Evolutionary conservation across 371 early-diverging fungal genomes (phyloP).

Genomic region (Saksenaea oblongispora): DNA sequence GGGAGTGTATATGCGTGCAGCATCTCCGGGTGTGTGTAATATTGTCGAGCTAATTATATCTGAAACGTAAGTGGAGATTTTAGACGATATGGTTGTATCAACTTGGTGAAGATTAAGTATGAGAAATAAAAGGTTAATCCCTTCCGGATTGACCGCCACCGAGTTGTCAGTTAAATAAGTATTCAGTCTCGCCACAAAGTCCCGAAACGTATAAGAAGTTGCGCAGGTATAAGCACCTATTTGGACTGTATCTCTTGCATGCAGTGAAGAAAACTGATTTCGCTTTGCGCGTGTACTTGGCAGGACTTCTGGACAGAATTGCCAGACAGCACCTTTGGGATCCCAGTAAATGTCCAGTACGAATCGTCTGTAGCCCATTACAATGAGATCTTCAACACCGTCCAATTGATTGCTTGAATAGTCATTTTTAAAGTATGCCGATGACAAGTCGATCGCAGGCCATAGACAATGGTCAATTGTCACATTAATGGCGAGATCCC

Average conservation of each 20-base stretch:
- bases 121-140: constrained; percentile 27
- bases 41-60: constrained; percentile 12
- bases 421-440: constrained; percentile 37
- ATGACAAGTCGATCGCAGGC: constrained; percentile 40
- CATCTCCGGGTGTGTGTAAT: background rate
- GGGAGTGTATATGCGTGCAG: constrained; percentile 17
- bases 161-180: constrained; percentile 22
- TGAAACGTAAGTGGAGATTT: background rate
- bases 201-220: constrained; percentile 17
- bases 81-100: background rate
- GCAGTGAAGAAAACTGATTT: background rate
- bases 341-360: constrained; percentile 45
- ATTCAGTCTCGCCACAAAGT: constrained; percentile 29
- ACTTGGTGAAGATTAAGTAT: constrained; percentile 35
- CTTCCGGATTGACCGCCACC: constrained; percentile 1
- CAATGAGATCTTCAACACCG: constrained; percentile 16
- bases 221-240: constrained; percentile 19
- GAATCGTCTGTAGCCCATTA: constrained; percentile 41
- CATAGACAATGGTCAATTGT: constrained; percentile 40
- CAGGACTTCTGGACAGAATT: constrained; percentile 31
- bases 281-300: background rate
- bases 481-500: constrained; percentile 42
- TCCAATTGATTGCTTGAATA: constrained; percentile 20
- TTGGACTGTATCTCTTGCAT: constrained; percentile 9
- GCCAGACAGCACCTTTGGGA: constrained; percentile 24